A percentile compares a stretch with the other conserved stretches of the same genome.
Evolutionary conservation across 352 stramenopile genomes (phyloP).

Genomic region (Phytophthora fragariaefolia): DNA sequence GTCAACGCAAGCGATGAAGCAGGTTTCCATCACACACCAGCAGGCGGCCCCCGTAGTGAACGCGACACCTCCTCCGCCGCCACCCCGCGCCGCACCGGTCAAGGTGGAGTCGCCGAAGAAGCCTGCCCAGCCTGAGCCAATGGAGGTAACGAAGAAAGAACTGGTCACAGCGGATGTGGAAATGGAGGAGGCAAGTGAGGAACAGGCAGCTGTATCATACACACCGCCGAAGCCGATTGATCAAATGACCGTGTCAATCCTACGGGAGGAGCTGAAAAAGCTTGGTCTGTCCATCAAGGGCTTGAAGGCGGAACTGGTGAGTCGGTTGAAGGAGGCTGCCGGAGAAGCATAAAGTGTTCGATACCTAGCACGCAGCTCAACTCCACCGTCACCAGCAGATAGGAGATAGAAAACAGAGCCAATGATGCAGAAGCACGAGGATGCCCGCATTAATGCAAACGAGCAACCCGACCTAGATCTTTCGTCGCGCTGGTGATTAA

Average conservation of each 20-base stretch:
- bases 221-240: slow-evolving; percentile 77
- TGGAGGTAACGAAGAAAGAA: slow-evolving; percentile 36
- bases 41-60: slow-evolving; percentile 21
- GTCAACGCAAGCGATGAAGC: slow-evolving; percentile 55
- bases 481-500: slow-evolving; percentile 19
- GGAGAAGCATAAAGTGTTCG: slow-evolving; percentile 37
- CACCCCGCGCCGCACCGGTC: slow-evolving; percentile 20
- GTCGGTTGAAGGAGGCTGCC: slow-evolving; percentile 80
- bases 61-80: slow-evolving; percentile 37
- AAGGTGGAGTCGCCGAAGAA: slow-evolving; percentile 31
- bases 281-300: slow-evolving; percentile 80
- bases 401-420: slow-evolving; percentile 40
- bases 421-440: slow-evolving; percentile 16
- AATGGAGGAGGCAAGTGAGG: slow-evolving; percentile 56
- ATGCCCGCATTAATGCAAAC: slow-evolving; percentile 36
- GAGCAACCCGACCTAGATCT: slow-evolving; percentile 32
- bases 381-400: slow-evolving; percentile 29
- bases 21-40: slow-evolving; percentile 44
- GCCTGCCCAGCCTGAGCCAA: slow-evolving; percentile 19
- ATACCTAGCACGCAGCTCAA: slow-evolving; percentile 17
- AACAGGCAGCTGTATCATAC: slow-evolving; percentile 46
- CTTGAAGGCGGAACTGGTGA: slow-evolving; percentile 83
- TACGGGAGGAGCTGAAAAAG: slow-evolving; percentile 81
- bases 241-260: slow-evolving; percentile 74
- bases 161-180: slow-evolving; percentile 46